Evolutionary conservation across 148 eudicot genomes (phyloP).

Genomic region (Nyssa sinensis): DNA sequence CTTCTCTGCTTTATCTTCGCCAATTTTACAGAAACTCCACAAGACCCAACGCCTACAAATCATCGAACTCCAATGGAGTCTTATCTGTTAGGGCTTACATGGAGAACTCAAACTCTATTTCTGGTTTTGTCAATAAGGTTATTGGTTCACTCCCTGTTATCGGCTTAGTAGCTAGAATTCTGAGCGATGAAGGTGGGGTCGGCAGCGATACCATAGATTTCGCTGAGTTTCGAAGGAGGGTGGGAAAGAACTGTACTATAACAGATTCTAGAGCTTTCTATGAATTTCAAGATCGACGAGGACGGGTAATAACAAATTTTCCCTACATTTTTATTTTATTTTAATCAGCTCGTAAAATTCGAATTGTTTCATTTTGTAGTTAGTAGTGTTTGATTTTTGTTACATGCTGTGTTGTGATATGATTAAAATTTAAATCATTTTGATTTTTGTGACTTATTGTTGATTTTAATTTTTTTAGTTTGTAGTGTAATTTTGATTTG

Average conservation of each 20-base stretch:
- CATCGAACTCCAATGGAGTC: conserved; percentile 7
- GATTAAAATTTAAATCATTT: too few species aligned
- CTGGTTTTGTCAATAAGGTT: conserved; percentile 64
- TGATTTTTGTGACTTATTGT: too few species aligned
- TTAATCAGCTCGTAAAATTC: too few species aligned
- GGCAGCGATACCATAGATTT: conserved; percentile 78
- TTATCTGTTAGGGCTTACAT: conserved; percentile 52
- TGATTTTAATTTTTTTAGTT: too few species aligned
- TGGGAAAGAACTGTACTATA: conserved; percentile 73
- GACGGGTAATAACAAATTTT: conserved; percentile 36
- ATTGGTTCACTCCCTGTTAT: conserved; percentile 77
- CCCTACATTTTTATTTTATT: neutral
- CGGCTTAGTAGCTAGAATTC: conserved; percentile 70
- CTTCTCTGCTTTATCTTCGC: conserved; percentile 24
- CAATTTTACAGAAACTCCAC: conserved; percentile 26
- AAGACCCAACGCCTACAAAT: neutral
- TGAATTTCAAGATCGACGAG: conserved; percentile 70
- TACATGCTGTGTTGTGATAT: too few species aligned
- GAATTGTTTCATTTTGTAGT: neutral
- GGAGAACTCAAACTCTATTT: conserved; percentile 52
- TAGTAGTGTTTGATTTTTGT: too few species aligned
- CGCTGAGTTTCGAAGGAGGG: conserved; percentile 82
- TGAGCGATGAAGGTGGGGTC: conserved; percentile 76
- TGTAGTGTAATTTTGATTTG: too few species aligned
- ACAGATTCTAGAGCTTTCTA: conserved; percentile 71